phyloP scores from a whole-genome alignment of 306 rosid genomes.

The Sechiopsis laciniata region DNA sequence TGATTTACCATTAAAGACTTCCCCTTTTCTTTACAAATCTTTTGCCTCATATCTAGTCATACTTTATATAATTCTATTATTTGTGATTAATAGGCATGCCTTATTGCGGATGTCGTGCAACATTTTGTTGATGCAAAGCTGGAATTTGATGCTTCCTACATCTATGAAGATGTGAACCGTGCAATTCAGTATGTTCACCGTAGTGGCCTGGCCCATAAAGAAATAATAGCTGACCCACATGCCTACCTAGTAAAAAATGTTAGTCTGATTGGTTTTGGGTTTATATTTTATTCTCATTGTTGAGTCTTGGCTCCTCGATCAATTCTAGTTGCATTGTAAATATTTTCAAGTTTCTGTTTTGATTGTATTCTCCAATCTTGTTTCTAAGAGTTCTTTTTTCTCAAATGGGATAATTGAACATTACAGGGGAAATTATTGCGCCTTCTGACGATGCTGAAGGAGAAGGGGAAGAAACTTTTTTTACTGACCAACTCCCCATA shows the following conservation, averaged over 20 bases:
- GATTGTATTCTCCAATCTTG: too few species aligned
- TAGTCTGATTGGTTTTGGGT: conserved; percentile 30
- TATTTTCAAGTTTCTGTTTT: background rate
- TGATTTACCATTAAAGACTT: background rate
- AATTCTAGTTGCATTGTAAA: background rate
- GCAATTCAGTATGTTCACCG: conserved; percentile 88
- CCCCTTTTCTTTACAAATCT: background rate
- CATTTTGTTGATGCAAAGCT: conserved; percentile 86
- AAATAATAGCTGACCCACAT: too few species aligned
- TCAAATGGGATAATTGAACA: conserved; percentile 24
- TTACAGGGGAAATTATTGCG: conserved; percentile 61
- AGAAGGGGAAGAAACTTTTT: conserved; percentile 89
- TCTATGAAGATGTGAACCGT: conserved; percentile 79
- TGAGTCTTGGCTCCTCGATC: background rate
- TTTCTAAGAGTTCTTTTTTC: too few species aligned
- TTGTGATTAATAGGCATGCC: conserved; percentile 77
- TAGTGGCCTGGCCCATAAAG: conserved; percentile 70
- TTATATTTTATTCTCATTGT: background rate
- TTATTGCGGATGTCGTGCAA: conserved; percentile 90
- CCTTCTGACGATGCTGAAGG: conserved; percentile 77
- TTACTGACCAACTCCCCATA: conserved; percentile 91
- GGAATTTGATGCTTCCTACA: conserved; percentile 82
- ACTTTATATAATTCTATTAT: conserved; percentile 19
- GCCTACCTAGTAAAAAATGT: conserved; percentile 37
- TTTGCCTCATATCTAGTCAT: conserved; percentile 23